A percentile compares a stretch with the other conserved stretches of the same genome.
Conservation (phyloP, 2,329 filamentous ascomycete genomes). For the Neurospora crassa region DNA sequence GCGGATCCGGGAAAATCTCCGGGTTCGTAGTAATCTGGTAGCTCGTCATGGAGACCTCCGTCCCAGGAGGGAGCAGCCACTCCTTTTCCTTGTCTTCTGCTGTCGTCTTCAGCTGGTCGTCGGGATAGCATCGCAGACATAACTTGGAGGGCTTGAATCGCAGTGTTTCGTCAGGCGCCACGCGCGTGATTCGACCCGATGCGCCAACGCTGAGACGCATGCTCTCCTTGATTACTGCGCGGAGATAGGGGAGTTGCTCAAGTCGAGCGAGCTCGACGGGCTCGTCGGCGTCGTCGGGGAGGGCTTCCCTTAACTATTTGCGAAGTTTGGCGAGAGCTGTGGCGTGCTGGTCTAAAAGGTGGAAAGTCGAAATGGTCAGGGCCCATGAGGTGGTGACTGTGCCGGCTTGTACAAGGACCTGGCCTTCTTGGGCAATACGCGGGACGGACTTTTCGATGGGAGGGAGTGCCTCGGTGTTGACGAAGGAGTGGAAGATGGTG, state of each 20-base stretch:
- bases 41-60: slow-evolving; percentile 14
- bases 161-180: slow-evolving; percentile 20
- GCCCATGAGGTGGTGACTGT: slow-evolving; percentile 15
- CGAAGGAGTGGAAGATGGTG: slow-evolving; percentile 25
- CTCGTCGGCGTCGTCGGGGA: slow-evolving; percentile 6
- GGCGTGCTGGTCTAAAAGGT: slow-evolving; percentile 8
- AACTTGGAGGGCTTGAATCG: slow-evolving; percentile 12
- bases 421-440: slow-evolving; percentile 23
- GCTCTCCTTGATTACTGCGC: slow-evolving; percentile 24
- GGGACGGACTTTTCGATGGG: slow-evolving; percentile 19
- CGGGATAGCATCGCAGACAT: slow-evolving; percentile 1
- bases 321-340: not conserved
- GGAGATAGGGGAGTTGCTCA: slow-evolving; percentile 23
- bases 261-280: slow-evolving; percentile 11
- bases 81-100: slow-evolving; percentile 4
- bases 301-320: slow-evolving; percentile 12
- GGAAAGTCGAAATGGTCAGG: slow-evolving; percentile 14
- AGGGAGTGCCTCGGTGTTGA: slow-evolving; percentile 19
- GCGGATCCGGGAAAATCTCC: slow-evolving; percentile 7
- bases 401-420: slow-evolving; percentile 21
- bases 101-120: slow-evolving; percentile 1
- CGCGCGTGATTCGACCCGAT: slow-evolving; percentile 20
- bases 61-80: slow-evolving; percentile 14
- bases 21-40: slow-evolving; percentile 8
- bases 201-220: slow-evolving; percentile 30